Conservation (phyloP, 139 green algal species). For the Chlorella sp. region DNA sequence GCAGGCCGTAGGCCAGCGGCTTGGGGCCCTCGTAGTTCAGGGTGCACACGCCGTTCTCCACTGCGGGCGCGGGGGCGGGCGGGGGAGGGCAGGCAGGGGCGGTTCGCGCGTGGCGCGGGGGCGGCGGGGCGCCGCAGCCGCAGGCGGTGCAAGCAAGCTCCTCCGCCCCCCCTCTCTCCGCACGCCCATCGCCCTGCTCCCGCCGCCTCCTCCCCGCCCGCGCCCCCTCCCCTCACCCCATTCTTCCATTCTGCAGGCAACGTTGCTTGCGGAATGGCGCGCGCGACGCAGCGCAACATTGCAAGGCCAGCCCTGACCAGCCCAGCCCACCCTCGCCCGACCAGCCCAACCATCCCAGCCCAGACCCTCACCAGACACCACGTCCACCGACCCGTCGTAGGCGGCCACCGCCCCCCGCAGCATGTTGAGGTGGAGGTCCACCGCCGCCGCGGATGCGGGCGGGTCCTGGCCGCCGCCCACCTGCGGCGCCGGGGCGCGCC, state of each 20-base stretch:
- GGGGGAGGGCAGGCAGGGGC: background rate
- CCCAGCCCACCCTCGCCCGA: background rate
- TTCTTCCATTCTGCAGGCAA: too few relatives aligned
- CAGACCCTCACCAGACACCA: constrained; percentile 34
- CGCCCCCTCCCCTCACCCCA: too few relatives aligned
- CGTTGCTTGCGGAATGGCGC: background rate
- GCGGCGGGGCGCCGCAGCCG: background rate
- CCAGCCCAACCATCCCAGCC: background rate
- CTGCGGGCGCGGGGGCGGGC: background rate
- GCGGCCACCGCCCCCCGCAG: constrained; percentile 76
- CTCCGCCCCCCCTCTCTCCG: background rate
- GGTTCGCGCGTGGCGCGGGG: background rate
- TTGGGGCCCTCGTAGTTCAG: constrained; percentile 62
- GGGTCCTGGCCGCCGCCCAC: constrained; percentile 40
- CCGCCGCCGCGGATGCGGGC: constrained; percentile 47
- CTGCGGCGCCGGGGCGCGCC: constrained; percentile 12
- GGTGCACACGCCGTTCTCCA: constrained; percentile 54
- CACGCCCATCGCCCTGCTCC: background rate
- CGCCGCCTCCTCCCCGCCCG: background rate
- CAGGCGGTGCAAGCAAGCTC: background rate
- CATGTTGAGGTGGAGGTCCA: constrained; percentile 85
- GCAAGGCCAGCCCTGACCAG: background rate
- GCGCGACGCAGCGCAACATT: background rate
- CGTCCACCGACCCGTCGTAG: constrained; percentile 81
- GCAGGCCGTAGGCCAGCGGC: constrained; percentile 69